A percentile compares a stretch with the other conserved stretches of the same genome.
These are phyloP conservation scores for Pelargonium cotyledonis DNA, from an alignment of 441 rosid species.

Conservation along the genomic window DNA sequence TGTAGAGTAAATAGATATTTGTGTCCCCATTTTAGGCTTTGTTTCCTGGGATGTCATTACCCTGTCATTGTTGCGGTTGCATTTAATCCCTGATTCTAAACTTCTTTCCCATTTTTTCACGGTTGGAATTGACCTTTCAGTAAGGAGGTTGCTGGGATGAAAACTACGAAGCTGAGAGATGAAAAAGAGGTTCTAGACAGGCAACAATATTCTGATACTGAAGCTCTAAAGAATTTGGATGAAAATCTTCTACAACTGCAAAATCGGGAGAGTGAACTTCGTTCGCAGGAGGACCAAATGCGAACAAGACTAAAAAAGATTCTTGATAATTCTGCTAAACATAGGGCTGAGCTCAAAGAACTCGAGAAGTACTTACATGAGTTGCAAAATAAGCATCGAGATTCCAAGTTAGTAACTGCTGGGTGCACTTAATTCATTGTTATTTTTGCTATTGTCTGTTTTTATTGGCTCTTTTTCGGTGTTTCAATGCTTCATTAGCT, in stretches of 20 bases:
- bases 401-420: conserved; percentile 52
- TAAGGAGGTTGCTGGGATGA: conserved; percentile 94
- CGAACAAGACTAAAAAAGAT: conserved; percentile 55
- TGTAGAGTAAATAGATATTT: not conserved
- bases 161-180: conserved; percentile 83
- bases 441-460: conserved; percentile 9
- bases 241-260: conserved; percentile 89
- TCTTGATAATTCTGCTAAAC: conserved; percentile 50
- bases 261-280: conserved; percentile 70
- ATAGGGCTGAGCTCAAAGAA: conserved; percentile 56
- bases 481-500: conserved; percentile 3
- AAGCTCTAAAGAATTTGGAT: conserved; percentile 86
- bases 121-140: conserved; percentile 38
- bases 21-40: not conserved
- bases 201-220: conserved; percentile 89
- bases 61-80: conserved; percentile 11
- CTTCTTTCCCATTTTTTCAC: conserved; percentile 7
- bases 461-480: not conserved
- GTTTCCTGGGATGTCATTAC: not conserved
- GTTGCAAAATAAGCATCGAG: conserved; percentile 72
- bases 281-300: conserved; percentile 74
- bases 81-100: not conserved
- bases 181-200: conserved; percentile 95
- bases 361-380: conserved; percentile 57
- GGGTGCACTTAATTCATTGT: conserved; percentile 11